These are phyloP conservation scores for Akanthomyces muscarius DNA, from an alignment of 2,329 filamentous ascomycete species.

Conservation along the genomic window DNA sequence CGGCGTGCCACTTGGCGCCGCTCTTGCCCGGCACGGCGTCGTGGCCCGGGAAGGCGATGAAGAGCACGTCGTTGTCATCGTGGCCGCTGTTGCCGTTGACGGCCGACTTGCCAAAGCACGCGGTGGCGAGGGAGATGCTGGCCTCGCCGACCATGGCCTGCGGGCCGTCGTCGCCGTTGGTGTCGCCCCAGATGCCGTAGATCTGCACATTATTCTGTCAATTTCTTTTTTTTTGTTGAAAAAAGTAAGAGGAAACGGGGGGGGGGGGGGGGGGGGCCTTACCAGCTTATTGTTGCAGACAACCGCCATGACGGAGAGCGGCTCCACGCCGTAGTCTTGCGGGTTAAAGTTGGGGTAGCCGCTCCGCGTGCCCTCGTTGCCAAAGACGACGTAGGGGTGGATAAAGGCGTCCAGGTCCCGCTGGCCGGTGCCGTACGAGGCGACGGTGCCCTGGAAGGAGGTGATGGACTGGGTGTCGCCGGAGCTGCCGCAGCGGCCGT, in stretches of 20 bases:
- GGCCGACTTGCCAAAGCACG: slow-evolving; percentile 46
- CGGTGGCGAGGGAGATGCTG: slow-evolving; percentile 53
- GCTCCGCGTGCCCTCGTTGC: slow-evolving; percentile 33
- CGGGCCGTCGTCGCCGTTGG: slow-evolving; percentile 50
- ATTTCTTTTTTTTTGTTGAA: too few species aligned
- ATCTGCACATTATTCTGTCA: slow-evolving; percentile 1
- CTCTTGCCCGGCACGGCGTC: slow-evolving; percentile 53
- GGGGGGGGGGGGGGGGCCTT: too few species aligned
- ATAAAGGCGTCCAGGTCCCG: slow-evolving; percentile 41
- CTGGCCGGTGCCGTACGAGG: slow-evolving; percentile 30
- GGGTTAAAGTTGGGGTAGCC: slow-evolving; percentile 35
- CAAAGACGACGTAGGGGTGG: slow-evolving; percentile 47
- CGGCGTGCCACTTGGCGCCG: slow-evolving; percentile 52
- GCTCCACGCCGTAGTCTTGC: slow-evolving; percentile 35
- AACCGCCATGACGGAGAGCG: slow-evolving; percentile 46
- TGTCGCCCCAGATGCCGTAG: slow-evolving; percentile 58
- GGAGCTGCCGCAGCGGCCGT: slow-evolving; percentile 43
- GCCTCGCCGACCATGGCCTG: slow-evolving; percentile 52
- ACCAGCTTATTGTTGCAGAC: slow-evolving; percentile 42
- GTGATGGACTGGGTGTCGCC: slow-evolving; percentile 44
- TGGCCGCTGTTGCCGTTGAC: slow-evolving; percentile 56
- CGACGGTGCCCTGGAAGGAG: slow-evolving; percentile 40
- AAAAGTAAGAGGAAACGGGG: too few species aligned
- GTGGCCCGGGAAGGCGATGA: slow-evolving; percentile 54
- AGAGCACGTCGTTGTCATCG: slow-evolving; percentile 55